phyloP scores from a whole-genome alignment of 1,284 basidiomycete species.

The Rhodotorula mucilaginosa region DNA sequence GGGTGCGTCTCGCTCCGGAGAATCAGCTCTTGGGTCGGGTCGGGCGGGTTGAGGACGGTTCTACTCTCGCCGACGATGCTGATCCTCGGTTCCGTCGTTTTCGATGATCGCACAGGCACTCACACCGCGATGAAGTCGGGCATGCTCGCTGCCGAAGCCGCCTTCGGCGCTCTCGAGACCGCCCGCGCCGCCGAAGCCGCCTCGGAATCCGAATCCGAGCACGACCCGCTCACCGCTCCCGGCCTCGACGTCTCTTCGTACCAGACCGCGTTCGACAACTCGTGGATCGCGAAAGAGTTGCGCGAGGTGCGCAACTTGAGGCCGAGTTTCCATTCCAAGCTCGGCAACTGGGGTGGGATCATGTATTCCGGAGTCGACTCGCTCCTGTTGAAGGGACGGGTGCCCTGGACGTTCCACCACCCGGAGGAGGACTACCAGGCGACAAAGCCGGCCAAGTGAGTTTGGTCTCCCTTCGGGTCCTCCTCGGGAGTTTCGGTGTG shows the following conservation, averaged over 20 bases:
- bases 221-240: not conserved
- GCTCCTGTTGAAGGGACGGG: conserved; percentile 77
- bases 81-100: no score
- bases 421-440: conserved; percentile 65
- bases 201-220: conserved; percentile 20
- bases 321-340: conserved; percentile 79
- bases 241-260: conserved; percentile 73
- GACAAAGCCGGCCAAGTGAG: conserved; percentile 64
- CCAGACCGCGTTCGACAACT: conserved; percentile 67
- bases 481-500: not conserved
- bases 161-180: conserved; percentile 63
- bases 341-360: conserved; percentile 87
- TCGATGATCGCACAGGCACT: conserved; percentile 56
- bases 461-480: not conserved
- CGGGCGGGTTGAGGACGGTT: no score
- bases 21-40: no score
- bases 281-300: conserved; percentile 86
- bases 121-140: conserved; percentile 99
- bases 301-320: conserved; percentile 89
- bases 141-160: conserved; percentile 91
- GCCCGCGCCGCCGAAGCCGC: conserved; percentile 10
- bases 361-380: conserved; percentile 87
- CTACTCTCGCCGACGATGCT: no score
- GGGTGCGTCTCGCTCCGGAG: conserved; percentile 48
- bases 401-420: conserved; percentile 89